Evolutionary conservation across 805 yeast species (phyloP), one percentile per base, ranked within the genome.

Genomic region (Sugiyamaella floridensis): DNA sequence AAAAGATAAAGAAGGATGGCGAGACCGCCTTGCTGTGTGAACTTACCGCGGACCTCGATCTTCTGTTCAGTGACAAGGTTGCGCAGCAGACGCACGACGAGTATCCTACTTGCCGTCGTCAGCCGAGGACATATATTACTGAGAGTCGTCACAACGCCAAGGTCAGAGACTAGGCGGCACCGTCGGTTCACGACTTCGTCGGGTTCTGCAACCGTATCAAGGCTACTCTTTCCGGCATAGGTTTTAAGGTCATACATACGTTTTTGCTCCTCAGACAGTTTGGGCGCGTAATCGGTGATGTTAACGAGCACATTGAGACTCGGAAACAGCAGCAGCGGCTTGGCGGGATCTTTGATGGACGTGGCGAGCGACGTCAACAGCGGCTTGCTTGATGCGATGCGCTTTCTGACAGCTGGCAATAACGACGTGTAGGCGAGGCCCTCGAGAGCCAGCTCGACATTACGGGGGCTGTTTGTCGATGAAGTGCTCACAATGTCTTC

Each of bases 351-450:
- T 32, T 53, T 29, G 40, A 56, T 43, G 37, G 56, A 47, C 16
- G 26, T 42, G 19, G 56, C 47, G 29, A 65, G 54, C 7, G 50
- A 48, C n/a, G 53, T 58, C 9, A 69, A 46, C n/a, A 57, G 49
- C 14, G 48, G 45, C 11, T 15, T 20, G 26, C 55, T 56, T 14
- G 12, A 10, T 14, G n/a, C 37, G 18, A 63, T 40, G 9, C 67
- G 59, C 28, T 52, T 40, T 46, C 66, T 66, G 40, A 70, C 73
- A 5, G 61, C 44, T 7, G 63, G 52, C 19, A 67, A 57, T 26
- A 63, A 20, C 9, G 71, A 61, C 3, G 74, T 63, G 50, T 68
- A 64, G 2, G 72, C 71, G 16, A 71, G 63, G 0, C 72, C 73
- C 53, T 71, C 75, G 14, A 68, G 47, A 1, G 70, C 64, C n/a